These are phyloP conservation scores for Areca catechu DNA, from an alignment of 176 grass and related monocot species.

Conservation along the genomic window DNA sequence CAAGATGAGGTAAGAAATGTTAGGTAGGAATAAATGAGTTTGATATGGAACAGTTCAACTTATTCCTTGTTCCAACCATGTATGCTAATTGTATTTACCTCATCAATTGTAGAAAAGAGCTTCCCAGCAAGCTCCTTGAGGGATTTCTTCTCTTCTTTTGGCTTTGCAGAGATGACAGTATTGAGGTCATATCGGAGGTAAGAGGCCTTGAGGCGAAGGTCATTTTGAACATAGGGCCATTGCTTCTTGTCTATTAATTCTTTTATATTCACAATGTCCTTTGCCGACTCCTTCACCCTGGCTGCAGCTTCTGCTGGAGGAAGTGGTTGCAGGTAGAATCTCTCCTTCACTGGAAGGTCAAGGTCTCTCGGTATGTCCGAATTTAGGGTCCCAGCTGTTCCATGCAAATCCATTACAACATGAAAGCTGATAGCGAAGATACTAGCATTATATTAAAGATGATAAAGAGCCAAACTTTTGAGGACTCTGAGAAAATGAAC, in stretches of 20 bases:
- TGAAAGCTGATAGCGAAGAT: too few species aligned
- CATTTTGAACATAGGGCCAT: slow-evolving; percentile 85
- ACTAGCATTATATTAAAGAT: too few species aligned
- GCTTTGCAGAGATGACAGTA: slow-evolving; percentile 71
- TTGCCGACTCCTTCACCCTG: background rate
- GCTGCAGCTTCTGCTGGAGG: background rate
- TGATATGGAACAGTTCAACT: too few species aligned
- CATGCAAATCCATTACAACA: too few species aligned
- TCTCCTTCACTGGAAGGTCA: background rate
- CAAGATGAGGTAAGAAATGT: background rate
- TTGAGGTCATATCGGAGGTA: slow-evolving; percentile 92
- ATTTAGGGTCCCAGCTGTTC: slow-evolving; percentile 23
- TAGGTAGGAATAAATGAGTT: background rate
- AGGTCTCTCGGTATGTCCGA: background rate
- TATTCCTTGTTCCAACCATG: too few species aligned
- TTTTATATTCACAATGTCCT: slow-evolving; percentile 19
- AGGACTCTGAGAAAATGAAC: too few species aligned
- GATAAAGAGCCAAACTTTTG: too few species aligned
- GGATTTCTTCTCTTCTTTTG: slow-evolving; percentile 85
- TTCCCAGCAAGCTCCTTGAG: slow-evolving; percentile 60
- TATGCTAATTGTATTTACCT: slow-evolving; percentile 18
- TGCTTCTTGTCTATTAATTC: slow-evolving; percentile 82
- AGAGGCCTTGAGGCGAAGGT: slow-evolving; percentile 63
- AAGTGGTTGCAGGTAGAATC: slow-evolving; percentile 3
- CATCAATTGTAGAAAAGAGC: slow-evolving; percentile 74